Percentiles rank a stretch among this genome's conserved stretches.
These are phyloP conservation scores for Metarhizium rileyi DNA, from an alignment of 2,329 filamentous ascomycete genomes.

Conservation along the genomic window DNA sequence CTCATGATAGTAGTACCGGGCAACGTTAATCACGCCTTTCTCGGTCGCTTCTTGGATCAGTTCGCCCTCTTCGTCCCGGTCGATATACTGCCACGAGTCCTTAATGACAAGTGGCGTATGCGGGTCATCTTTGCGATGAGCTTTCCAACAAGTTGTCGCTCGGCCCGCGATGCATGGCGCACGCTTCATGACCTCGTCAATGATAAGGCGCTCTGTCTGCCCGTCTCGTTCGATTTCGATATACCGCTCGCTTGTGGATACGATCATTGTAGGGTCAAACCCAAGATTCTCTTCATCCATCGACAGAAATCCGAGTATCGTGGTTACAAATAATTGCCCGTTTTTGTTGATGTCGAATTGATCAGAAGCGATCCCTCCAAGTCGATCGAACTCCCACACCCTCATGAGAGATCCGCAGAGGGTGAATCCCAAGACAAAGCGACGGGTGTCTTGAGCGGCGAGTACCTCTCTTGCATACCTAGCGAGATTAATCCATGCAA, in stretches of 20 bases:
- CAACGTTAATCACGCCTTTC: slow-evolving; percentile 28
- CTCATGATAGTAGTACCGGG: slow-evolving; percentile 32
- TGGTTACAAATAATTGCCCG: slow-evolving; percentile 26
- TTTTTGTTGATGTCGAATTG: slow-evolving; percentile 33
- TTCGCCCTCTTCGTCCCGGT: slow-evolving; percentile 29
- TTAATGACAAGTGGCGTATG: slow-evolving; percentile 31
- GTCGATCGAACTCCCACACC: slow-evolving; percentile 34
- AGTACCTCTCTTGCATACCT: slow-evolving; percentile 34
- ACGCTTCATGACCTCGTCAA: slow-evolving; percentile 27
- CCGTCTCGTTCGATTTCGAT: slow-evolving; percentile 30
- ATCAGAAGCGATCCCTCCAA: slow-evolving; percentile 33
- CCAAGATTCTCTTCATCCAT: slow-evolving; percentile 26
- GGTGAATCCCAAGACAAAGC: slow-evolving; percentile 38
- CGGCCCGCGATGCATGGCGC: slow-evolving; percentile 26
- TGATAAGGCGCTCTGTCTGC: slow-evolving; percentile 27
- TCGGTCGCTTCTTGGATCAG: slow-evolving; percentile 26
- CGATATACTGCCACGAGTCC: slow-evolving; percentile 29
- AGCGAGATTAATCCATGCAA: slow-evolving; percentile 27
- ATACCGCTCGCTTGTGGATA: slow-evolving; percentile 19
- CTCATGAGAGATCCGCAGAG: slow-evolving; percentile 33
- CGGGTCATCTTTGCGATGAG: slow-evolving; percentile 24
- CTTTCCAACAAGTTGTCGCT: slow-evolving; percentile 36
- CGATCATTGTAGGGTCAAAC: slow-evolving; percentile 32
- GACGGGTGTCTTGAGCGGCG: slow-evolving; percentile 24
- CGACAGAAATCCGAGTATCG: slow-evolving; percentile 19